Evolutionary conservation across 306 rosid species (phyloP).

Genomic region (Cyamopsis tetragonoloba): DNA sequence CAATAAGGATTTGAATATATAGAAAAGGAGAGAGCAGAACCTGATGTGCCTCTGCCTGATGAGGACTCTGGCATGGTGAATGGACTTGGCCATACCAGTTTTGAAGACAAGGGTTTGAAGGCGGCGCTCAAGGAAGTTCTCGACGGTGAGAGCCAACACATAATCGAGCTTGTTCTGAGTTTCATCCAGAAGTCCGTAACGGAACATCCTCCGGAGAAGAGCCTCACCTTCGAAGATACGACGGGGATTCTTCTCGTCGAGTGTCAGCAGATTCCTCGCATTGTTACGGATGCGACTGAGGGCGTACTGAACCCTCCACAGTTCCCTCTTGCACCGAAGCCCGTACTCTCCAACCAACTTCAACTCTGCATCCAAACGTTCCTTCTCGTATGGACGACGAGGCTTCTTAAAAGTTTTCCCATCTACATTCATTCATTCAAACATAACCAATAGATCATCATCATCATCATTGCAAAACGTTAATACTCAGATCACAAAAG

Average conservation of each 20-base stretch:
- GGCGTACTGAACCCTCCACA: slow-evolving; percentile 67
- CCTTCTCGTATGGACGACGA: slow-evolving; percentile 74
- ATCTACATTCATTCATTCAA: slow-evolving; percentile 46
- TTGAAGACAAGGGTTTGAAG: slow-evolving; percentile 61
- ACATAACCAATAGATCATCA: background rate
- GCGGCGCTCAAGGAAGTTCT: slow-evolving; percentile 67
- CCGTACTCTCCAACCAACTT: slow-evolving; percentile 64
- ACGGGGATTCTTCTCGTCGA: slow-evolving; percentile 66
- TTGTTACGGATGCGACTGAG: slow-evolving; percentile 63
- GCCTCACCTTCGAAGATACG: slow-evolving; percentile 71
- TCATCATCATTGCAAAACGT: background rate
- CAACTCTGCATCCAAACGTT: slow-evolving; percentile 63
- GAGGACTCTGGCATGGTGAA: slow-evolving; percentile 65
- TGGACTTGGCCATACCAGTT: slow-evolving; percentile 67
- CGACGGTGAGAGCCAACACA: slow-evolving; percentile 59
- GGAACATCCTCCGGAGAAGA: slow-evolving; percentile 53
- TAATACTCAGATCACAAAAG: background rate
- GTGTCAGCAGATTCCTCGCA: slow-evolving; percentile 49
- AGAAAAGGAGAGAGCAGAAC: background rate
- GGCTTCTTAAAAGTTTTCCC: slow-evolving; percentile 80
- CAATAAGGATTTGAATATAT: no score
- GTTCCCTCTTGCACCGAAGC: slow-evolving; percentile 62
- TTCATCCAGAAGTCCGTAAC: slow-evolving; percentile 54
- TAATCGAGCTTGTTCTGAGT: slow-evolving; percentile 69
- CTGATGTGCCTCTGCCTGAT: slow-evolving; percentile 64